Percentiles rank a stretch among this genome's conserved stretches.
phyloP scores from a whole-genome alignment of 225 moss, liverwort and hornwort genomes.

The Polytrichum commune region DNA sequence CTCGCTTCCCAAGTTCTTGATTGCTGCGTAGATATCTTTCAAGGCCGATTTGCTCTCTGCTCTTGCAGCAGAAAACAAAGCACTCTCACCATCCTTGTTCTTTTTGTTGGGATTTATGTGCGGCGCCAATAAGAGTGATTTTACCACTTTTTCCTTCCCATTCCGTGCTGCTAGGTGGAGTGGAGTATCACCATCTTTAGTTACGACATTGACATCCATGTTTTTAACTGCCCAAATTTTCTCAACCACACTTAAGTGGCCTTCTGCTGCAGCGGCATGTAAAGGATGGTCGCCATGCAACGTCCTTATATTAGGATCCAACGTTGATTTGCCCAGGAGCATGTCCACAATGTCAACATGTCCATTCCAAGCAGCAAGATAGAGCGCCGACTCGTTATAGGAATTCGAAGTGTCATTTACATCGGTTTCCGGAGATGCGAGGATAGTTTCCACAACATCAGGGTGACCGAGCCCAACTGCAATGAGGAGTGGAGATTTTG shows the following conservation, averaged over 20 bases:
- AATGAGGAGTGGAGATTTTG: too few species aligned
- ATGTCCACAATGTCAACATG: neutral
- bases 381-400: too few species aligned
- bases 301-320: too few species aligned
- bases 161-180: neutral
- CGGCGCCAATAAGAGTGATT: rapidly evolving
- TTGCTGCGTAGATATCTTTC: neutral
- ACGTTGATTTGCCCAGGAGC: too few species aligned
- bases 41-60: neutral
- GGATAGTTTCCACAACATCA: too few species aligned
- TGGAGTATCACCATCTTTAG: neutral
- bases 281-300: neutral
- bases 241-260: neutral
- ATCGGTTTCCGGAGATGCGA: too few species aligned
- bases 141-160: neutral
- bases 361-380: neutral
- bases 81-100: neutral
- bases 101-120: neutral
- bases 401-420: too few species aligned
- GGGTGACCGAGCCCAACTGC: too few species aligned
- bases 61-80: neutral
- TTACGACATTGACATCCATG: neutral
- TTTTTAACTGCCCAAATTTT: neutral
- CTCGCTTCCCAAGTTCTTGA: too few species aligned
- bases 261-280: neutral